Conservation (phyloP, 1,139 yeast species). For the Protomyces gravidus region DNA sequence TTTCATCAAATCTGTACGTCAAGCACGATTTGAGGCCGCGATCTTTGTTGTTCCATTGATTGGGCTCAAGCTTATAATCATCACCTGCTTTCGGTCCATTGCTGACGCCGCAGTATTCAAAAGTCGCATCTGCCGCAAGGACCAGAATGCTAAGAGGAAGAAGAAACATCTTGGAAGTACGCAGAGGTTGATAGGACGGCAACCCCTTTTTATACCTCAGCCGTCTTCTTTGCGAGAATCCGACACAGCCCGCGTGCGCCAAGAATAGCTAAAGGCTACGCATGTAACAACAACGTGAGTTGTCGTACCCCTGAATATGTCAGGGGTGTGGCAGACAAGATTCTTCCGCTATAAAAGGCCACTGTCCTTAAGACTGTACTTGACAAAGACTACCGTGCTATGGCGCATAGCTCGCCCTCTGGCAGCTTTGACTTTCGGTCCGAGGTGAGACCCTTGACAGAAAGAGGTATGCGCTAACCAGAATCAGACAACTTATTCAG, state of each 20-base stretch:
- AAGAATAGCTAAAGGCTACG: background rate
- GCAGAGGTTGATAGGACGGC: background rate
- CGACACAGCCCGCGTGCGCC: background rate
- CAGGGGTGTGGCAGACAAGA: background rate
- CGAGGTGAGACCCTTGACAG: background rate
- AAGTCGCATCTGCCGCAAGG: background rate
- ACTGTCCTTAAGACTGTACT: background rate
- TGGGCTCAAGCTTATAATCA: background rate
- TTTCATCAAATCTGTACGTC: background rate
- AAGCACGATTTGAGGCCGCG: background rate
- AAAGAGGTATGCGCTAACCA: background rate
- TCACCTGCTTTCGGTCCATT: background rate
- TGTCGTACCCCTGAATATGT: background rate
- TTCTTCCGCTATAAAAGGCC: background rate
- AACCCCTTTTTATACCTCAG: background rate
- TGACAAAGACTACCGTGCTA: background rate
- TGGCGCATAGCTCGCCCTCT: background rate
- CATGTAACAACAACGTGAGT: background rate
- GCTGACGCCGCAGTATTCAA: background rate
- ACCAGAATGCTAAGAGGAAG: background rate
- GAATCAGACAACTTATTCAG: background rate
- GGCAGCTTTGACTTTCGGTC: background rate
- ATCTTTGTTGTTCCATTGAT: background rate
- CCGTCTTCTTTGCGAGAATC: background rate
- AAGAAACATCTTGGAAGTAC: background rate